Base-by-base conservation (phyloP, 352 stramenopile genomes). In the Phytophthora sp. region DNA sequence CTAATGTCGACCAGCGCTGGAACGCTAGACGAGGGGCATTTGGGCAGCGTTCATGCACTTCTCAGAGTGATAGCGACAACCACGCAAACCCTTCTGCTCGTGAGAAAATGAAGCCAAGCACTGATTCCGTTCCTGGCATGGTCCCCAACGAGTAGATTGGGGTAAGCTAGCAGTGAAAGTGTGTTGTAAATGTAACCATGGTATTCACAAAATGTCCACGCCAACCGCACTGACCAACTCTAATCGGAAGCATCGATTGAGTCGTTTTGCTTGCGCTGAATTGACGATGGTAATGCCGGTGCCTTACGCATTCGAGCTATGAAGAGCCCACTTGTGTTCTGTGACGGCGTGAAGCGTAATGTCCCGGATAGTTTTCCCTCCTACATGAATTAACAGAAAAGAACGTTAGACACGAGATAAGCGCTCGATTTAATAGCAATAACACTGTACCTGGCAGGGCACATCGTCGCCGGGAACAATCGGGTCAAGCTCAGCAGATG, bases 241-340 rank as follows among this genome's bases (percentile, higher is more conserved):
- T 9, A 43, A n/a, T 27, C 37, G n/a, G 27, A 28, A 13, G 17
- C 21, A 35, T 51, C 20, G 18, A n/a, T 15, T 23, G 18, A 21
- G 26, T 10, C 28, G 7, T 23, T n/a, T 20, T 51, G 37, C 21
- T 46, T 21, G 18, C 37, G 30, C 12, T 54, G 11, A 34, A 4
- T 20, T 38, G 24, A 11, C 15, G 34, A 15, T 24, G 24, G 1
- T 12, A 21, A 23, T 39, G 13, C 27, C 5, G n/a, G 30, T 46
- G 31, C 18, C 49, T 88, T 86, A 20, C 51, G 60, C 24, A 91
- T 87, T 32, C 81, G 80, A 13, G 85, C 81, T 23, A 94, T 85
- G 54, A 92, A 94, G 9, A 94, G 63, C 0, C 85, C 85, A 57
- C 85, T 91, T 15, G 82, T 91, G 43, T 79, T 73, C 30, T 86